Conservation (phyloP, 352 stramenopile genomes). For the Pythium aristosporum region DNA sequence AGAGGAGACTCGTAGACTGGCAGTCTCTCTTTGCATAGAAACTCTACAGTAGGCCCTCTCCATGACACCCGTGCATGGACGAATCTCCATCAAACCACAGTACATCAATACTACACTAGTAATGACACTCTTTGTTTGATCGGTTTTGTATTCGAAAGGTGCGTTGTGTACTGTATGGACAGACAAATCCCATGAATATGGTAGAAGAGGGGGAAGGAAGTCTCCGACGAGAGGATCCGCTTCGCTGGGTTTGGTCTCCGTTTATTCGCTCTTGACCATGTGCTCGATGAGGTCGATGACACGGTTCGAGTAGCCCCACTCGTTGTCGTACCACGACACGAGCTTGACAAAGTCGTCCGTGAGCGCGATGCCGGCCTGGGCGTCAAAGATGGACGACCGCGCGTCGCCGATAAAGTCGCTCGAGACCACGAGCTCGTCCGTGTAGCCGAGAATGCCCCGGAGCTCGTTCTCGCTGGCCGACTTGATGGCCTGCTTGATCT, state of each 20-base stretch:
- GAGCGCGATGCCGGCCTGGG: conserved; percentile 96
- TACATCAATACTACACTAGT: too few species aligned
- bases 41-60: not conserved
- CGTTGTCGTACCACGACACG: conserved; percentile 99
- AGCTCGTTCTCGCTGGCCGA: conserved; percentile 91
- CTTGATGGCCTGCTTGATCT: conserved; percentile 98
- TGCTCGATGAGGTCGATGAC: conserved; percentile 97
- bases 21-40: not conserved
- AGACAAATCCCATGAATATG: too few species aligned
- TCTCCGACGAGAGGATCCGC: not conserved
- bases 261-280: conserved; percentile 91
- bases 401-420: conserved; percentile 97
- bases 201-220: too few species aligned
- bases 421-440: conserved; percentile 95
- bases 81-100: too few species aligned
- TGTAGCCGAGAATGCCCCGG: conserved; percentile 98
- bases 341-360: conserved; percentile 99
- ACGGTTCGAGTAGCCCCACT: conserved; percentile 98
- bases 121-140: too few species aligned
- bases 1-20: not conserved
- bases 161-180: too few species aligned
- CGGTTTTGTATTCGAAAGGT: too few species aligned
- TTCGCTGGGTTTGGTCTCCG: not conserved
- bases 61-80: too few species aligned
- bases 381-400: conserved; percentile 98